Percentiles rank a stretch among this genome's conserved stretches.
Evolutionary conservation across 1,284 basidiomycete species (phyloP).

Genomic region (Gymnopus androsaceus): DNA sequence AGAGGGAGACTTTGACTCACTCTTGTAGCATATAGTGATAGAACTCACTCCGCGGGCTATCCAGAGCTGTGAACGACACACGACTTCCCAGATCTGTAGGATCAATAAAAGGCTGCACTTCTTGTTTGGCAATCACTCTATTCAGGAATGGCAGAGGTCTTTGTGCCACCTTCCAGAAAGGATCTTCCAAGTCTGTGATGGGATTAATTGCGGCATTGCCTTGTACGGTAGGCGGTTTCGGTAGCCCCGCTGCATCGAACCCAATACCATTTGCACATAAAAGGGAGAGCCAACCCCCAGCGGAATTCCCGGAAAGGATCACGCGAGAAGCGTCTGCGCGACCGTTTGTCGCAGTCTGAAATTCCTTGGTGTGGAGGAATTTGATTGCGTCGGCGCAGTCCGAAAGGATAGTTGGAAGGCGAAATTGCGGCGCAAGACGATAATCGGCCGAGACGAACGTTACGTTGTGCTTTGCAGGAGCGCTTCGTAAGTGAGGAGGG

Average conservation of each 20-base stretch:
- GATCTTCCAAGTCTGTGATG: conserved; percentile 35
- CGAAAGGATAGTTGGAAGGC: conserved; percentile 35
- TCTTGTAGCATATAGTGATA: conserved; percentile 43
- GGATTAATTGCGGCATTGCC: conserved; percentile 39
- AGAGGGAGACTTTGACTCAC: conserved; percentile 22
- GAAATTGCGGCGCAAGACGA: conserved; percentile 39
- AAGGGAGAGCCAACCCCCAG: conserved; percentile 38
- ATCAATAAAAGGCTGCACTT: conserved; percentile 35
- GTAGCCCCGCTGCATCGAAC: conserved; percentile 32
- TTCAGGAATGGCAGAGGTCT: conserved; percentile 34
- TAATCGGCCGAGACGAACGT: conserved; percentile 39
- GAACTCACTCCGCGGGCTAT: conserved; percentile 33
- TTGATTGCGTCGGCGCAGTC: conserved; percentile 36
- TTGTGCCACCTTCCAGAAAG: conserved; percentile 40
- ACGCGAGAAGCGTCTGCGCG: conserved; percentile 33
- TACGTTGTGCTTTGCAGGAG: conserved; percentile 33
- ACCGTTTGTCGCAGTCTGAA: conserved; percentile 27
- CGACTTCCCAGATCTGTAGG: conserved; percentile 26
- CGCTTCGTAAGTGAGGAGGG: conserved; percentile 34
- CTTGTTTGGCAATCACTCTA: conserved; percentile 29
- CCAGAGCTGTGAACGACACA: conserved; percentile 25
- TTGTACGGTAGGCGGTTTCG: conserved; percentile 27
- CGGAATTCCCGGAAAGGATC: conserved; percentile 38
- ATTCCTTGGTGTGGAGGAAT: conserved; percentile 30
- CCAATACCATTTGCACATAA: conserved; percentile 37